Percentiles rank a stretch among this genome's conserved stretches.
phyloP scores from a whole-genome alignment of 2,329 filamentous ascomycete species.

The Didymellaceae sp. region DNA sequence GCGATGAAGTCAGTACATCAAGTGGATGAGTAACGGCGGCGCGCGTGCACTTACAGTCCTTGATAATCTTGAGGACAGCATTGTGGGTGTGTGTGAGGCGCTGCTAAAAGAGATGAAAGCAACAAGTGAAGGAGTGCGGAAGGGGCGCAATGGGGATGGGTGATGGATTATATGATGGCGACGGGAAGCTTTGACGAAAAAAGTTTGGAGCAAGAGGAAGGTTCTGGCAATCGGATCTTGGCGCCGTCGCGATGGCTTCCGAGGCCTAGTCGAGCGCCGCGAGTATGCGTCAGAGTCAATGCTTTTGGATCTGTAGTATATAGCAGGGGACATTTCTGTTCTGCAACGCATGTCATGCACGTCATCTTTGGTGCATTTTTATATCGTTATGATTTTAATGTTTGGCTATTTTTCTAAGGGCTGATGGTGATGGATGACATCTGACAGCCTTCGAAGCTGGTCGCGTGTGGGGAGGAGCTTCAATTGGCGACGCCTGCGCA shows the following conservation, averaged over 20 bases:
- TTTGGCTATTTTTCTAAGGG: too few species aligned
- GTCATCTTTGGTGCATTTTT: too few species aligned
- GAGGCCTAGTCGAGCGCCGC: conserved; percentile 15
- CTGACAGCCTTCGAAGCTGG: too few species aligned
- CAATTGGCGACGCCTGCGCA: neutral
- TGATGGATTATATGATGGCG: conserved; percentile 37
- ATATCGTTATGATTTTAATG: too few species aligned
- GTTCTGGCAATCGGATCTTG: conserved; percentile 30
- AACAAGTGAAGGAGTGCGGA: conserved; percentile 31
- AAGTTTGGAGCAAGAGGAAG: conserved; percentile 29
- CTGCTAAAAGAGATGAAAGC: conserved; percentile 40
- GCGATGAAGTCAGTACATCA: conserved; percentile 36
- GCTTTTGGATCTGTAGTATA: too few species aligned
- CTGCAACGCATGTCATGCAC: too few species aligned
- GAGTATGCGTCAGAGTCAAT: neutral
- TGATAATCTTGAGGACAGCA: conserved; percentile 53
- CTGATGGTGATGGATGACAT: too few species aligned
- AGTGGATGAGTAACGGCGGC: neutral
- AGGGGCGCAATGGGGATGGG: conserved; percentile 26
- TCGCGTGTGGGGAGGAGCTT: conserved; percentile 13
- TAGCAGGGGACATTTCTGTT: too few species aligned
- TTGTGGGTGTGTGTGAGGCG: conserved; percentile 38
- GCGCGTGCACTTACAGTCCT: conserved; percentile 45
- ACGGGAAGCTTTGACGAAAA: conserved; percentile 39
- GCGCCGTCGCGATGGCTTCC: conserved; percentile 14